phyloP scores from a whole-genome alignment of 345 rosid species.

The Arabidopsis thaliana region DNA sequence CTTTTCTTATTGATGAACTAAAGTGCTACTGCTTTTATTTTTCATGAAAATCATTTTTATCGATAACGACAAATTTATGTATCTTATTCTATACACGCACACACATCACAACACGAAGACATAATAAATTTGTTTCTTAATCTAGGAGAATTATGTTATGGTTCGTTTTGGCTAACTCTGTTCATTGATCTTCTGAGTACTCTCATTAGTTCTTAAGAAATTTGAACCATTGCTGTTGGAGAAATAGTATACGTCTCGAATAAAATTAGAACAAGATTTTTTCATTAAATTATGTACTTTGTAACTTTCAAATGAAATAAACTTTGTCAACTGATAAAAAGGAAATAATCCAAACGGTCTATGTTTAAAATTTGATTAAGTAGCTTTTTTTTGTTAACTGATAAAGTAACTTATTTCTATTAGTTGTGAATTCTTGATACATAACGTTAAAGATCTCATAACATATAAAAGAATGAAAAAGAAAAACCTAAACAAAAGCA shows the following conservation, averaged over 20 bases:
- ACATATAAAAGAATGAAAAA: conserved; percentile 7
- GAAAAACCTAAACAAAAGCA: background rate
- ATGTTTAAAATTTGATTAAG: background rate
- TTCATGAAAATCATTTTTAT: background rate
- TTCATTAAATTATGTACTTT: too few relatives aligned
- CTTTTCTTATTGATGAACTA: conserved; percentile 34
- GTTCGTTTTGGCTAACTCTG: conserved; percentile 20
- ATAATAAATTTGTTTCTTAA: background rate
- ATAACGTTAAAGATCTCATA: conserved; percentile 18
- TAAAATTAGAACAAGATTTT: too few relatives aligned
- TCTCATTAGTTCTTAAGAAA: too few relatives aligned
- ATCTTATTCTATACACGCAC: conserved; percentile 26
- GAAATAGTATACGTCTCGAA: too few relatives aligned
- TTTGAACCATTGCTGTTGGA: too few relatives aligned
- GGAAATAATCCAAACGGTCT: background rate
- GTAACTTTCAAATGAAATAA: background rate
- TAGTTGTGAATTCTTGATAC: conserved; percentile 8
- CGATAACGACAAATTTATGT: conserved; percentile 34
- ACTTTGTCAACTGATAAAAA: background rate
- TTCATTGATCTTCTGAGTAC: too few relatives aligned
- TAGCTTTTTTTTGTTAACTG: too few relatives aligned
- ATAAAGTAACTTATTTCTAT: conserved; percentile 21
- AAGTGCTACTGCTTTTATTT: conserved; percentile 13
- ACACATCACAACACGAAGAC: too few relatives aligned
- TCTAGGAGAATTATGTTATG: conserved; percentile 4